Conservation (phyloP, 2,329 filamentous ascomycete species). For the Cladosporium velox region DNA sequence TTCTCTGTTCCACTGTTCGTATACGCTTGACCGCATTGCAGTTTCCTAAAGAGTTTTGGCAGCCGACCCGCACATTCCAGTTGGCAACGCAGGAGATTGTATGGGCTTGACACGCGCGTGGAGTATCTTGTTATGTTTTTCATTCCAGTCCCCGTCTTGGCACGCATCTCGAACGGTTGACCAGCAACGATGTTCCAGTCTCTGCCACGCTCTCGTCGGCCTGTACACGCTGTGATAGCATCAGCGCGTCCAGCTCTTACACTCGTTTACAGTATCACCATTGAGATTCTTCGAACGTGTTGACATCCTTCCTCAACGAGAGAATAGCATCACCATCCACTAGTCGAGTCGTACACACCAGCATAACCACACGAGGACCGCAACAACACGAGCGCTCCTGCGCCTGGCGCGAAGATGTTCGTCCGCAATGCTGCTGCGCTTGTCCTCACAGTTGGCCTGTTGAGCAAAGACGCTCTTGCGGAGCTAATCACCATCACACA, state of each 20-base stretch:
- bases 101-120: slow-evolving; percentile 9
- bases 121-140: slow-evolving; percentile 14
- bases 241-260: slow-evolving; percentile 9
- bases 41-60: neutral
- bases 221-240: slow-evolving; percentile 7
- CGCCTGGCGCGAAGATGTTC: slow-evolving; percentile 21
- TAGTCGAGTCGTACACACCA: neutral
- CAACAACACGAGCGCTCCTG: slow-evolving; percentile 11
- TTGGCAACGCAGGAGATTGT: neutral
- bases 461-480: slow-evolving; percentile 12
- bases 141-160: slow-evolving; percentile 17
- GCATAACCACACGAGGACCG: neutral
- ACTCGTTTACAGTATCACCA: neutral
- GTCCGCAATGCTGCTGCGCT: slow-evolving; percentile 13
- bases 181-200: slow-evolving; percentile 20
- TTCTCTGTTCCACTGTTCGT: neutral
- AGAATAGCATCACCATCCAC: neutral
- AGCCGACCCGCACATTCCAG: slow-evolving; percentile 10
- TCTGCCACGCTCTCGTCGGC: neutral
- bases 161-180: slow-evolving; percentile 14
- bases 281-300: neutral
- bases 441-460: neutral
- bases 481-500: slow-evolving; percentile 34
- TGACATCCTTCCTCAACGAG: neutral
- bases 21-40: neutral